phyloP scores from a whole-genome alignment of 2,329 filamentous ascomycete genomes.

The Scedosporium aurantiacum region DNA sequence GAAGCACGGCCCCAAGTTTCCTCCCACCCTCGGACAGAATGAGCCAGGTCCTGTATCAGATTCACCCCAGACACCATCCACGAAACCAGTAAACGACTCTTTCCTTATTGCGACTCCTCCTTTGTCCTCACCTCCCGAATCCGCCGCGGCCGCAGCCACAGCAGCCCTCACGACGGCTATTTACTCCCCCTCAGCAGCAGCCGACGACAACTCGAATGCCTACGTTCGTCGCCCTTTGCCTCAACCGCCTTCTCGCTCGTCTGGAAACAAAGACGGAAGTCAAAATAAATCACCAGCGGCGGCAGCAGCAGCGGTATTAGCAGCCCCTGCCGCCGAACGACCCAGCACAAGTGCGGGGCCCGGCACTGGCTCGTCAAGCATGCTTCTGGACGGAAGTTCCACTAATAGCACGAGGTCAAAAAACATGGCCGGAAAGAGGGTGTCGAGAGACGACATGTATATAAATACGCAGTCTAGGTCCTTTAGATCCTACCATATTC shows the following conservation, averaged over 20 bases:
- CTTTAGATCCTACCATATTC: conserved; percentile 28
- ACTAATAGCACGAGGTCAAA: neutral
- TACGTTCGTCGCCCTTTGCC: conserved; percentile 14
- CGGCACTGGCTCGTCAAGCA: conserved; percentile 12
- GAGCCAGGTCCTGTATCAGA: conserved; percentile 24
- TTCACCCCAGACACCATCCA: conserved; percentile 12
- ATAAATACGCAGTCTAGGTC: conserved; percentile 20
- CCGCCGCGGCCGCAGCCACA: conserved; percentile 16
- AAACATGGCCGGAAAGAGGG: conserved; percentile 25
- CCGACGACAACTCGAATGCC: conserved; percentile 13
- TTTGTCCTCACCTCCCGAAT: conserved; percentile 19
- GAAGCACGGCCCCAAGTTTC: conserved; percentile 14
- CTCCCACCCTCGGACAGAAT: conserved; percentile 10
- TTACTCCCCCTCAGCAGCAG: conserved; percentile 18
- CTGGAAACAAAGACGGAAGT: conserved; percentile 4
- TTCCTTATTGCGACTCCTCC: conserved; percentile 10
- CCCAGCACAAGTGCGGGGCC: conserved; percentile 31
- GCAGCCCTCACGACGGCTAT: too few relatives aligned
- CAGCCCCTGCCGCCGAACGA: conserved; percentile 17
- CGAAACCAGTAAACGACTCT: conserved; percentile 6
- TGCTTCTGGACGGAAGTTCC: neutral
- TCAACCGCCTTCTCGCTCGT: conserved; percentile 11
- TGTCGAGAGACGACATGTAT: conserved; percentile 33
- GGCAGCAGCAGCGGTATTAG: conserved; percentile 10
- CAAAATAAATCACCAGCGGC: neutral